Evolutionary conservation across 1,284 basidiomycete species (phyloP).

Genomic region (Termitomyces sp.): DNA sequence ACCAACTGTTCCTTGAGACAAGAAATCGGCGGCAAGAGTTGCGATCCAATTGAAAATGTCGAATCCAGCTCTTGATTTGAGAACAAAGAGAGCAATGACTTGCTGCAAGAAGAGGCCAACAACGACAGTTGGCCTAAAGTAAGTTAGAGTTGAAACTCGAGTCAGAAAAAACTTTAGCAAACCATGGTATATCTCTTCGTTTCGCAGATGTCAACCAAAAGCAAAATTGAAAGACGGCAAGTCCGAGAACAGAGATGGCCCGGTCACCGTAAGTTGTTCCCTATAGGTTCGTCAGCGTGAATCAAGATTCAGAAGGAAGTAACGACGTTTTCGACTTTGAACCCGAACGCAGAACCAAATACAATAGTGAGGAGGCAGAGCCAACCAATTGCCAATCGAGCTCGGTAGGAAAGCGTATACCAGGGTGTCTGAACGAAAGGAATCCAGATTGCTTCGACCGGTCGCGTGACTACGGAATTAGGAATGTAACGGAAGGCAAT

Average conservation of each 20-base stretch:
- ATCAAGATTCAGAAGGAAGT: neutral
- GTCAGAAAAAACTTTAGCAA: slow-evolving; percentile 3
- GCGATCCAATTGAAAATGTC: slow-evolving; percentile 80
- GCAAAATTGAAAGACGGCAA: slow-evolving; percentile 70
- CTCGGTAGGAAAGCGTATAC: slow-evolving; percentile 54
- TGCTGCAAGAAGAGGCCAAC: slow-evolving; percentile 84
- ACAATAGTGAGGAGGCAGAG: slow-evolving; percentile 67
- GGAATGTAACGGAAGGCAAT: slow-evolving; percentile 80
- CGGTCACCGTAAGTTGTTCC: slow-evolving; percentile 69
- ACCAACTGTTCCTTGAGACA: slow-evolving; percentile 57
- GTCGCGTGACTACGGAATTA: slow-evolving; percentile 57
- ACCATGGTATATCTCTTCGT: slow-evolving; percentile 66
- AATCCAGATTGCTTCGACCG: slow-evolving; percentile 62
- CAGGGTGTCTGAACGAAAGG: slow-evolving; percentile 64
- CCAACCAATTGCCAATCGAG: slow-evolving; percentile 67
- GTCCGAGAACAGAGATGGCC: slow-evolving; percentile 75
- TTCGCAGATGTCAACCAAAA: slow-evolving; percentile 64
- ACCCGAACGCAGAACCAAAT: slow-evolving; percentile 81
- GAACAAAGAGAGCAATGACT: slow-evolving; percentile 78
- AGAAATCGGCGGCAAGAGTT: slow-evolving; percentile 67
- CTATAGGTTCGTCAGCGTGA: slow-evolving; percentile 28
- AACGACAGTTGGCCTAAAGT: slow-evolving; percentile 69
- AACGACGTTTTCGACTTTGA: slow-evolving; percentile 50
- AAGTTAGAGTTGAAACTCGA: neutral
- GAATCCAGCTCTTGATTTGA: slow-evolving; percentile 78